A percentile compares a stretch with the other conserved stretches of the same genome.
phyloP scores from a whole-genome alignment of 2,329 filamentous ascomycete species.

The Diaporthe ampelina region DNA sequence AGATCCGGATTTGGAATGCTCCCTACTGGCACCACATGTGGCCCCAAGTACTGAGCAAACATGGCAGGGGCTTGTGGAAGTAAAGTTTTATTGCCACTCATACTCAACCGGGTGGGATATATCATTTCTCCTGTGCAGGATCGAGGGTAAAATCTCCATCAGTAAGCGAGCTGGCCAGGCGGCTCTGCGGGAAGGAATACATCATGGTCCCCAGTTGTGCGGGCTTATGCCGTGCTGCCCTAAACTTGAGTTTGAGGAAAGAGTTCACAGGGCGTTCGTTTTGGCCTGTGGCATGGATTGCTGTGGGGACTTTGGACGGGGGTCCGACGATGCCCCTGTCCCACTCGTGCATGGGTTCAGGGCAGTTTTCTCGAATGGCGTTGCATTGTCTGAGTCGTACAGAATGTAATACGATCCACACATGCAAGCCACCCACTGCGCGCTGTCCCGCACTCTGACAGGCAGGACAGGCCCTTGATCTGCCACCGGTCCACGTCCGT shows the following conservation, averaged over 20 bases:
- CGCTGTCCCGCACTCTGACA: background rate
- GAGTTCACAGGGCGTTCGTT: conserved; percentile 4
- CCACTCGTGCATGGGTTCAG: conserved; percentile 4
- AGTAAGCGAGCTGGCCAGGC: background rate
- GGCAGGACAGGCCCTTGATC: background rate
- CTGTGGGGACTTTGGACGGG: conserved; percentile 8
- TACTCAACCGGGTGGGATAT: background rate
- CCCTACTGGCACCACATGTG: background rate
- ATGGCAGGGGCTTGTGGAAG: background rate
- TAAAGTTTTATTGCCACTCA: conserved; percentile 1
- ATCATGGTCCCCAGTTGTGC: background rate
- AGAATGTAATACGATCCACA: conserved; percentile 13
- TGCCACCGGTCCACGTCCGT: background rate
- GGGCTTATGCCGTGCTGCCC: background rate
- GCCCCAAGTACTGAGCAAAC: background rate
- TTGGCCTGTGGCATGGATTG: conserved; percentile 1
- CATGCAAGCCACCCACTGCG: conserved; percentile 4
- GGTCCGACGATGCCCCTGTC: background rate
- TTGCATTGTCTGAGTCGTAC: conserved; percentile 19
- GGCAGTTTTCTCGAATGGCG: conserved; percentile 8
- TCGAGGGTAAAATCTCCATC: conserved; percentile 18
- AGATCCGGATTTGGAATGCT: background rate
- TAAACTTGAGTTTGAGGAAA: background rate
- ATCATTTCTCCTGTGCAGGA: conserved; percentile 30
- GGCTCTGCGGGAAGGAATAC: conserved; percentile 16